These are phyloP conservation scores for Leptodontidium sp. DNA, from an alignment of 2,329 filamentous ascomycete species.

Conservation along the genomic window DNA sequence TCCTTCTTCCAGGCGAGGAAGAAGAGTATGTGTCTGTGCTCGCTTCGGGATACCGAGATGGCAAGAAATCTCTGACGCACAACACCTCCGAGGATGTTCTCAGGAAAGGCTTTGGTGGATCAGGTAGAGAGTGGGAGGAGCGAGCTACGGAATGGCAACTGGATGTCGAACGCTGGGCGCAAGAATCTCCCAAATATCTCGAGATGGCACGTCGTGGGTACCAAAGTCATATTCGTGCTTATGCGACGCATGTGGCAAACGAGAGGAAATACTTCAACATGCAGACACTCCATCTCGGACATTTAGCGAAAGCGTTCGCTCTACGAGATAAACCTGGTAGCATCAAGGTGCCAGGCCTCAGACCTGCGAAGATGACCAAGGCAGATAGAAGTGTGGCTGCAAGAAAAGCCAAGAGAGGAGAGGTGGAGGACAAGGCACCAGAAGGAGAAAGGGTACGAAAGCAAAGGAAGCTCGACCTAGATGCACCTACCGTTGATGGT, in stretches of 20 bases:
- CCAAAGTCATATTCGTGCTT: conserved; percentile 91
- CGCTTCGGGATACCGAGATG: conserved; percentile 49
- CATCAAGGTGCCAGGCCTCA: conserved; percentile 65
- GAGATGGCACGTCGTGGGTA: conserved; percentile 86
- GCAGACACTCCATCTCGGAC: conserved; percentile 87
- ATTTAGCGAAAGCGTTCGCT: conserved; percentile 92
- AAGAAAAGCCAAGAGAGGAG: conserved; percentile 48
- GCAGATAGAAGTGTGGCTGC: conserved; percentile 51
- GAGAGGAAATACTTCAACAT: conserved; percentile 93
- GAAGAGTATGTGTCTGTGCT: conserved; percentile 81
- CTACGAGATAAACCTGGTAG: conserved; percentile 87
- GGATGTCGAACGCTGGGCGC: conserved; percentile 70
- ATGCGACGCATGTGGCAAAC: conserved; percentile 88
- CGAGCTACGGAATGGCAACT: conserved; percentile 74
- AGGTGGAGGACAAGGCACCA: conserved; percentile 47
- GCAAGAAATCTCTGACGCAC: conserved; percentile 72
- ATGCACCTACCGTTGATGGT: conserved; percentile 54
- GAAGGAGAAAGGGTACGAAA: conserved; percentile 47
- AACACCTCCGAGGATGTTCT: conserved; percentile 72
- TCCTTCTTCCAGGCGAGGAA: conserved; percentile 89
- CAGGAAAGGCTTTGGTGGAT: conserved; percentile 67
- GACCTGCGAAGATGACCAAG: conserved; percentile 53
- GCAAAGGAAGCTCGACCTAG: conserved; percentile 49
- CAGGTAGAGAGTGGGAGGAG: conserved; percentile 66
- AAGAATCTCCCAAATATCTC: conserved; percentile 71